Percentiles rank a stretch among this genome's conserved stretches.
Evolutionary conservation across 257 asterid species (phyloP).

Genomic region (Phtheirospermum japonicum): DNA sequence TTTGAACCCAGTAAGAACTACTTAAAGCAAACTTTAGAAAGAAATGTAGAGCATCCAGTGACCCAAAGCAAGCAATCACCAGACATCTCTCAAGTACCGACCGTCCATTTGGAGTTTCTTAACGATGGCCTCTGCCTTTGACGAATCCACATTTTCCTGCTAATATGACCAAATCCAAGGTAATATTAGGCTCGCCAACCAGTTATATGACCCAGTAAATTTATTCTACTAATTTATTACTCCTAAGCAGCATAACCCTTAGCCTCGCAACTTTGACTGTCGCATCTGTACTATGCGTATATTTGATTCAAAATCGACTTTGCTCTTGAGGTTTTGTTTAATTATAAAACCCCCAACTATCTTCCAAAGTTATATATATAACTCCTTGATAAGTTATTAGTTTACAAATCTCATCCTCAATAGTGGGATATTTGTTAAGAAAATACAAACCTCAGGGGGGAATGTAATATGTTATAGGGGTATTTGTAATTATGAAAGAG

Average conservation of each 20-base stretch:
- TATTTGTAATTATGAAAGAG: background rate
- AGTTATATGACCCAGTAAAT: constrained; percentile 4
- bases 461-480: background rate
- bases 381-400: background rate
- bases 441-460: background rate
- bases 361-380: background rate
- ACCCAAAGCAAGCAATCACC: constrained; percentile 41
- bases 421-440: background rate
- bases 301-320: background rate
- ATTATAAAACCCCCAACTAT: background rate
- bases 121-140: constrained; percentile 66
- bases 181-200: background rate
- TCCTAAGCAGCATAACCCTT: background rate
- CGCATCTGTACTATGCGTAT: background rate
- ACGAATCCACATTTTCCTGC: constrained; percentile 55
- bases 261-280: background rate
- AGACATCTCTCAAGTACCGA: constrained; percentile 71
- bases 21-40: constrained; percentile 7
- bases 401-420: background rate
- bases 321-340: background rate
- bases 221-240: background rate
- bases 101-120: constrained; percentile 77
- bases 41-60: background rate
- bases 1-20: background rate
- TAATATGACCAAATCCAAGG: constrained; percentile 15